Percentiles rank a stretch among this genome's conserved stretches.
Conservation (phyloP, 2,329 filamentous ascomycete genomes). For the Dissoconium aciculare region DNA sequence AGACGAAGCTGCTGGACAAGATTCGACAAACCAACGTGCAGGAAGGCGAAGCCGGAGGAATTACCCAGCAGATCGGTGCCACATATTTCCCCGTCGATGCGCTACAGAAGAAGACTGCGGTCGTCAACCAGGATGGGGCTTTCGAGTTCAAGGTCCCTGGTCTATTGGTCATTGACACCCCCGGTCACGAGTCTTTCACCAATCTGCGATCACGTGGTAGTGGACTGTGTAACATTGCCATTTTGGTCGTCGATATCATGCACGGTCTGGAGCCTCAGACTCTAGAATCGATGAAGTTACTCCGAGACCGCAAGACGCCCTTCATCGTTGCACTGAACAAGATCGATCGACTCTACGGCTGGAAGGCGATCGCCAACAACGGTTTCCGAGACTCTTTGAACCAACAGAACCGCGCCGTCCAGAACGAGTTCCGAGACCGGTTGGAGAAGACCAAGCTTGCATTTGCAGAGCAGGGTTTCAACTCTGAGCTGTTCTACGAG, state of each 20-base stretch:
- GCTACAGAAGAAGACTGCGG: conserved; percentile 77
- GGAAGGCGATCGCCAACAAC: conserved; percentile 98
- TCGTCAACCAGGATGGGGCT: conserved; percentile 76
- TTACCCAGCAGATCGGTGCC: conserved; percentile 97
- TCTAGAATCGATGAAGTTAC: conserved; percentile 86
- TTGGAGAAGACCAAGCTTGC: conserved; percentile 83
- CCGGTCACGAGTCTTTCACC: conserved; percentile 99
- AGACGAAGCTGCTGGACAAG: conserved; percentile 98
- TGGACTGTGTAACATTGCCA: conserved; percentile 97
- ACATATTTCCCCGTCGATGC: conserved; percentile 97
- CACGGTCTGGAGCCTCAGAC: conserved; percentile 97
- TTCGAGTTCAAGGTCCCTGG: conserved; percentile 98
- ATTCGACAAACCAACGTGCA: conserved; percentile 97
- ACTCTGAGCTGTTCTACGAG: conserved; percentile 90
- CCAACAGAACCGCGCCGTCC: conserved; percentile 80
- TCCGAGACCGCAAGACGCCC: conserved; percentile 85
- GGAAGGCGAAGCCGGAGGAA: conserved; percentile 97
- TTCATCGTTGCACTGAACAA: conserved; percentile 99
- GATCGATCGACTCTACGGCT: conserved; percentile 97
- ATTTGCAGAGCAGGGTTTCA: conserved; percentile 94
- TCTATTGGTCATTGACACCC: conserved; percentile 92
- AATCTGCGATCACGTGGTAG: conserved; percentile 94
- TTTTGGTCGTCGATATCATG: conserved; percentile 98
- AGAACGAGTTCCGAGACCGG: conserved; percentile 86
- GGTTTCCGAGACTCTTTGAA: conserved; percentile 86